Base-by-base conservation (phyloP, 2,329 filamentous ascomycete species). In the Chaetomiaceae sp. region DNA sequence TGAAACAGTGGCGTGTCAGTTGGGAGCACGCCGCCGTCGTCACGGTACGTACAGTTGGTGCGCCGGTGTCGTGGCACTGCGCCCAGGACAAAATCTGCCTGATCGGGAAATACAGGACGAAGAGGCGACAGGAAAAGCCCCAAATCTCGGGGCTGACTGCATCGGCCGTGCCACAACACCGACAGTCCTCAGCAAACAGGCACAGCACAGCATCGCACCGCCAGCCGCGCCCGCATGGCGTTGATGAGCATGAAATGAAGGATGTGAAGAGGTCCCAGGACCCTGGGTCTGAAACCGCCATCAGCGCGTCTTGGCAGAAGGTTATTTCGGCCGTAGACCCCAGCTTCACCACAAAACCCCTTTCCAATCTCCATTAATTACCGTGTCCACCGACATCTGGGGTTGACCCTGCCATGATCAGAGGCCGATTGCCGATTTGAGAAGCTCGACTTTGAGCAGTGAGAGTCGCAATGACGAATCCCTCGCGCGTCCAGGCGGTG, bases 261-360 rank as follows among this genome's bases (percentile, higher is more conserved):
- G 40, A 54, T 54, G n/a, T n/a, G 47, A 50, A 54, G 40, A 42
- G 37, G 45, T 44, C 14, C 45, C 51, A 14, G 27, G 42, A 23
- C 25, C 37, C 23, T 48, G 19, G 31, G 25, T 15, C 15, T 54
- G 52, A 54, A 50, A 51, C 53, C 47, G 20, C 53, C 36, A 34
- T 46, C 34, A 31, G 34, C 20, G n/a, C n/a, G n/a, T n/a, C 57
- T 56, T 59, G 54, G 57, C 57, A 54, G 31, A 59, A 53, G 43
- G 54, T 56, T 57, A 59, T 59, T 57, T 59, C 54, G 29, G 33
- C n/a, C 36, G 47, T 51, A 37, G 15, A 38, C 40, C 20, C 48
- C 57, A 47, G 23, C 52, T n/a, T 34, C 31, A 31, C 39, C 27
- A 50, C n/a, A 37, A 40, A 17, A n/a, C 47, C 51, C 56, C 57